Evolutionary conservation across 2,329 filamentous ascomycete genomes (phyloP).

Genomic region (Colletotrichum sidae): DNA sequence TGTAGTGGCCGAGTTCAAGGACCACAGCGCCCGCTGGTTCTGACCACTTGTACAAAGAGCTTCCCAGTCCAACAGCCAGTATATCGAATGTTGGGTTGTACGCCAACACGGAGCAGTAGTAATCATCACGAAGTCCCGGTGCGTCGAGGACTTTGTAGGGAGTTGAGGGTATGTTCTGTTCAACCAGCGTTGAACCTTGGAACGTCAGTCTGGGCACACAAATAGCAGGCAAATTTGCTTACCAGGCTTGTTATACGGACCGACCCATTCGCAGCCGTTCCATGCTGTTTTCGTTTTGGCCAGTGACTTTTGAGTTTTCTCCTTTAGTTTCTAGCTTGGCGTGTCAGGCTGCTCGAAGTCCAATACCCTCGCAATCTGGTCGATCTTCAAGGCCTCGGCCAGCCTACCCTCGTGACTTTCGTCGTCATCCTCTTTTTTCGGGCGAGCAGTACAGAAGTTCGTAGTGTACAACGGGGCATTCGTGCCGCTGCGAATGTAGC

Average conservation of each 20-base stretch:
- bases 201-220: background rate
- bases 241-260: conserved; percentile 21
- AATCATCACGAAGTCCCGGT: conserved; percentile 90
- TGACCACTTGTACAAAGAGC: conserved; percentile 89
- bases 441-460: conserved; percentile 56
- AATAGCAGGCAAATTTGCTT: background rate
- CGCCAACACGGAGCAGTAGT: conserved; percentile 91
- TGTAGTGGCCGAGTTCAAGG: conserved; percentile 53
- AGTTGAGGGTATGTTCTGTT: conserved; percentile 67
- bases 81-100: conserved; percentile 81
- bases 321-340: conserved; percentile 5
- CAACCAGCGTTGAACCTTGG: background rate
- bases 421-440: conserved; percentile 67
- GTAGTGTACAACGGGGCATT: conserved; percentile 75
- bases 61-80: conserved; percentile 85
- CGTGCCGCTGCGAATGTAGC: conserved; percentile 75
- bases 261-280: conserved; percentile 56
- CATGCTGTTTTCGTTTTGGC: conserved; percentile 49
- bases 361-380: conserved; percentile 75
- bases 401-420: conserved; percentile 80
- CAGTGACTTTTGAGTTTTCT: conserved; percentile 31
- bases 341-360: conserved; percentile 56
- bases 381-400: conserved; percentile 83
- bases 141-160: conserved; percentile 92
- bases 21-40: conserved; percentile 76